phyloP scores from a whole-genome alignment of 192 early-diverging fungal species.

The Paraglomus brasilianum region DNA sequence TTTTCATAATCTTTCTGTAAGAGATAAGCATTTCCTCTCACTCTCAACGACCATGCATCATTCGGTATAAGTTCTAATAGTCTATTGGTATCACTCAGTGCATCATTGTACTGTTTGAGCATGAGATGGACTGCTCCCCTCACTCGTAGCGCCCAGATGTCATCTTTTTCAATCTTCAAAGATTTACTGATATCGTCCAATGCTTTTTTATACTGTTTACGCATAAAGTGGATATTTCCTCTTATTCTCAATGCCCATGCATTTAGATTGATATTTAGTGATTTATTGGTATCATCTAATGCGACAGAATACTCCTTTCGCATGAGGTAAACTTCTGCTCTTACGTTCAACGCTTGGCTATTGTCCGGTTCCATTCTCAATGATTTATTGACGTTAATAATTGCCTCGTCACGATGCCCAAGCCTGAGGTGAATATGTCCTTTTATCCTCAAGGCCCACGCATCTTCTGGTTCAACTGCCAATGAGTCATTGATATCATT shows the following conservation, averaged over 20 bases:
- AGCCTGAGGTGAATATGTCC: neutral
- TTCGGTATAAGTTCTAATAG: neutral
- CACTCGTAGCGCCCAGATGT: neutral
- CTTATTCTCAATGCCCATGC: neutral
- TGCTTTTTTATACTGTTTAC: neutral
- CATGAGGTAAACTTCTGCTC: neutral
- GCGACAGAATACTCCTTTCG: neutral
- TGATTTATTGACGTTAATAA: neutral
- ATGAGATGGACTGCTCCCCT: neutral
- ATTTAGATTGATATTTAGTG: conserved; percentile 1
- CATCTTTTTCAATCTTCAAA: neutral
- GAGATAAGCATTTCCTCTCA: neutral
- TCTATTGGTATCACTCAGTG: conserved; percentile 14
- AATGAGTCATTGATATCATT: conserved; percentile 1
- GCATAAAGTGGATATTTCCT: neutral
- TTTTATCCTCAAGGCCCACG: neutral
- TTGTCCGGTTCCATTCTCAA: conserved; percentile 14
- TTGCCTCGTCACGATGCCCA: neutral
- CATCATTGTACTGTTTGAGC: neutral
- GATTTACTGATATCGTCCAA: neutral
- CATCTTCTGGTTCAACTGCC: neutral
- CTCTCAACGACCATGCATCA: neutral
- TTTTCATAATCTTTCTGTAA: neutral
- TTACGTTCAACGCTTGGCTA: neutral
- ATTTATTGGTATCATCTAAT: conserved; percentile 13